Base-by-base conservation (phyloP, 805 yeast species). In the Yarrowia osloensis region DNA sequence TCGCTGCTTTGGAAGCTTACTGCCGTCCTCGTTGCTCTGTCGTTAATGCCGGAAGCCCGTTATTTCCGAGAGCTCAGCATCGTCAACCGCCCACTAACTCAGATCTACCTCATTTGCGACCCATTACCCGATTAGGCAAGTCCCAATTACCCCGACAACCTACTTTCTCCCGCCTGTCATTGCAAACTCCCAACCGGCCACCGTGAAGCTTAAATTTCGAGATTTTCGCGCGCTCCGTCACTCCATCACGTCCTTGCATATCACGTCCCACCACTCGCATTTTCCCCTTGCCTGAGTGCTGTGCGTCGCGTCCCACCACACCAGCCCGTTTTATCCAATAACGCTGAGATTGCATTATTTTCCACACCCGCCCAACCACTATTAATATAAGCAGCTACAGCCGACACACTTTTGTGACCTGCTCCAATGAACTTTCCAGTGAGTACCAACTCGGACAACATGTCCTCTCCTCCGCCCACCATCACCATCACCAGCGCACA, bases 221-320 rank as follows among this genome's bases (percentile, higher is more conserved):
- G 62, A 37, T 26, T 54, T 39, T 54, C 62, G 62, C 62, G 46
- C 62, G 22, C 61, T 46, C 61, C 4, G 46, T 54, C 46, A 37
- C 31, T 37, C 46, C 46, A 33, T 52, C 42, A 54, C 62, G 62
- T 50, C 57, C 57, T 49, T 50, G 57, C 57, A 50, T 50, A 50
- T 54, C 63, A 57, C 63, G 49, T 57, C 63, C 63, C 47, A 40
- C n/a, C 37, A 39, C 63, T 13, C 61, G 44, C 57, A 22, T 19
- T 52, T 54, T 35, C 47, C 49, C 63, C 63, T 57, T 57, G 63
- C 63, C 49, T 57, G 63, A 28, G 49, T 57, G 63, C 63, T 40
- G 63, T 57, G 49, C 63, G 63, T 57, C 63, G 63, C 63, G 63
- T 57, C 63, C 63, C 63, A 57, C 63, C 63, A 28, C 49, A 39